These are phyloP conservation scores for Exophiala dermatitidis DNA, from an alignment of 2,329 filamentous ascomycete species.

Conservation along the genomic window DNA sequence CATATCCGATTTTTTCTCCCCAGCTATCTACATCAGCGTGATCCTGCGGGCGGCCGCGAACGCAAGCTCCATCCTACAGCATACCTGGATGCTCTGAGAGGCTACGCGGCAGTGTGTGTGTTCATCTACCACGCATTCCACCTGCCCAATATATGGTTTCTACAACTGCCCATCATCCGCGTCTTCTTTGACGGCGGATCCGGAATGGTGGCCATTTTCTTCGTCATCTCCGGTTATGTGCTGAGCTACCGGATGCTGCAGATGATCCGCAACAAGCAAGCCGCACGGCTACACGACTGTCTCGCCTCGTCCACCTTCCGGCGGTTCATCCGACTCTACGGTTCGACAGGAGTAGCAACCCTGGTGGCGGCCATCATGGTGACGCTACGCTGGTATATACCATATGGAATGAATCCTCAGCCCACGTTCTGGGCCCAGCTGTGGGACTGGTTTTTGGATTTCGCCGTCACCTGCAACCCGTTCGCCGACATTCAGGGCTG, in stretches of 20 bases:
- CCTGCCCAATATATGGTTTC: neutral
- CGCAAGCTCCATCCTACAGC: slow-evolving; percentile 10
- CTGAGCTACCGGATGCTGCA: slow-evolving; percentile 39
- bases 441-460: slow-evolving; percentile 15
- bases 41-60: neutral
- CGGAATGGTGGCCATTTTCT: slow-evolving; percentile 39
- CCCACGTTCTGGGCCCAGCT: slow-evolving; percentile 14
- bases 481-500: slow-evolving; percentile 26
- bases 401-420: slow-evolving; percentile 17
- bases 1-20: neutral
- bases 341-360: slow-evolving; percentile 38
- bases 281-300: slow-evolving; percentile 29
- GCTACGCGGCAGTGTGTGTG: slow-evolving; percentile 40
- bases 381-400: slow-evolving; percentile 37
- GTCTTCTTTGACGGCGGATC: slow-evolving; percentile 26
- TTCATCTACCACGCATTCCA: slow-evolving; percentile 42
- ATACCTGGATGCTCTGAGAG: slow-evolving; percentile 37
- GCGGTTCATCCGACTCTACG: slow-evolving; percentile 40
- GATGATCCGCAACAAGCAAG: slow-evolving; percentile 33
- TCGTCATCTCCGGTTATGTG: slow-evolving; percentile 45
- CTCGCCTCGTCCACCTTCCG: slow-evolving; percentile 40
- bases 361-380: slow-evolving; percentile 32
- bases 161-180: slow-evolving; percentile 34
- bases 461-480: slow-evolving; percentile 32
- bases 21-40: neutral